Evolutionary conservation across 225 moss, liverwort and hornwort species (phyloP), one percentile per base, ranked within the genome.

Genomic region (Polytrichum commune): DNA sequence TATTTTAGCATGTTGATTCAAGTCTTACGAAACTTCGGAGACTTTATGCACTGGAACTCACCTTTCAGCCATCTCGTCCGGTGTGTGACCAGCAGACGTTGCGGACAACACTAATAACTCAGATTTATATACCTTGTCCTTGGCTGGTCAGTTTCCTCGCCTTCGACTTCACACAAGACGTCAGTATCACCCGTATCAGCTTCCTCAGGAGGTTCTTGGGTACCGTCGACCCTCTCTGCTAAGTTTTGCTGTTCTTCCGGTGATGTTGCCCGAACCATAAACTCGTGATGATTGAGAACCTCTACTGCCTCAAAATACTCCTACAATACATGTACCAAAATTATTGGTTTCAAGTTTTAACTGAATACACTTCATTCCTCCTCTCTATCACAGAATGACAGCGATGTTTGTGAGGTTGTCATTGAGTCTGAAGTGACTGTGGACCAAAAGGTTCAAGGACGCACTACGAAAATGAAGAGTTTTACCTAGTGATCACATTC

Each of bases 301-400:
- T 97, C 97, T 46, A 97, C 78, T 35, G 94, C 97, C 76, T 97
- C 97, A 78, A 97, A 97, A 68, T 97, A 97, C 63, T 94, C 94
- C 94, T 97, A 84, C 68, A 58, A 90, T 23, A 29, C 57, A 38
- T 38, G 10, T 38, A 3, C 38, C 38, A 38, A 38, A 33, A 38
- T 38, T 13, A 38, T 38, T 38, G 38, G 38, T 2, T 38, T 33
- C 32, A 33, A 33, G 33, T 33, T 8, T 33, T 38, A 38, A 38
- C 10, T 38, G 3, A 10, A 38, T 38, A 38, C 38, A 9, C 10
- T 38, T 38, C 38, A 38, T 38, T 38, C 3, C 10, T 38, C 38
- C 3, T 9, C 35, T 35, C 38, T 38, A 38, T 38, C 38, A 38
- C 9, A 8, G n/a, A 60, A 60, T 20, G 20, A 20, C 58, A 20